Conservation (phyloP, 805 yeast species). For the Kluyveromyces starmeri region DNA sequence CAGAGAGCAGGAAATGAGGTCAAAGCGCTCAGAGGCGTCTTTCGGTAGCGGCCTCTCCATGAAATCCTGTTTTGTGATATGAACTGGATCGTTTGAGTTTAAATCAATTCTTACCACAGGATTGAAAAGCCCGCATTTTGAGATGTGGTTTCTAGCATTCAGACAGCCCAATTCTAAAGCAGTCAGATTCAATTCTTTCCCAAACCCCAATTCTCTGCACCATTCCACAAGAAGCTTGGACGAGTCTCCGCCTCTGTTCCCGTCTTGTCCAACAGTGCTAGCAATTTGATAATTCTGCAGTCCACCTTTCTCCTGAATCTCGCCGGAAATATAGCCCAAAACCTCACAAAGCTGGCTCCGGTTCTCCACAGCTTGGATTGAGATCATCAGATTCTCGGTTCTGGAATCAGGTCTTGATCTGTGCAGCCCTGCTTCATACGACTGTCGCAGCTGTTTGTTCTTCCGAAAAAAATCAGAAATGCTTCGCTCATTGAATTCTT, state of each 20-base stretch:
- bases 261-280: slow-evolving; percentile 74
- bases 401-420: slow-evolving; percentile 7
- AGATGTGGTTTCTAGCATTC: slow-evolving; percentile 56
- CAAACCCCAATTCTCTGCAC: slow-evolving; percentile 36
- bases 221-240: slow-evolving; percentile 73
- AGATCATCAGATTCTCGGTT: slow-evolving; percentile 11
- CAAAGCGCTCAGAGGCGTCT: slow-evolving; percentile 39
- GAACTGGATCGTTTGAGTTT: slow-evolving; percentile 61
- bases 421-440: slow-evolving; percentile 8
- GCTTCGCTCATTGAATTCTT: slow-evolving; percentile 18
- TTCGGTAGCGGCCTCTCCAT: slow-evolving; percentile 63
- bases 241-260: slow-evolving; percentile 82
- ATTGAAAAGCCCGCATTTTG: slow-evolving; percentile 46
- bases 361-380: slow-evolving; percentile 9
- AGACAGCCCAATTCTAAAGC: slow-evolving; percentile 84
- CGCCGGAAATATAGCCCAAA: slow-evolving; percentile 51
- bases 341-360: slow-evolving; percentile 15
- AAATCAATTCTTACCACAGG: slow-evolving; percentile 62
- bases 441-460: slow-evolving; percentile 4
- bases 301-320: slow-evolving; percentile 64
- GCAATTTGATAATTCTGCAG: slow-evolving; percentile 74
- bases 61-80: slow-evolving; percentile 71
- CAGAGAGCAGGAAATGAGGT: slow-evolving; percentile 70
- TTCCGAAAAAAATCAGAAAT: slow-evolving; percentile 11
- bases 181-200: slow-evolving; percentile 9